A percentile compares a stretch with the other conserved stretches of the same genome.
Evolutionary conservation across 441 rosid species (phyloP).

Genomic region (Daphne laureola): DNA sequence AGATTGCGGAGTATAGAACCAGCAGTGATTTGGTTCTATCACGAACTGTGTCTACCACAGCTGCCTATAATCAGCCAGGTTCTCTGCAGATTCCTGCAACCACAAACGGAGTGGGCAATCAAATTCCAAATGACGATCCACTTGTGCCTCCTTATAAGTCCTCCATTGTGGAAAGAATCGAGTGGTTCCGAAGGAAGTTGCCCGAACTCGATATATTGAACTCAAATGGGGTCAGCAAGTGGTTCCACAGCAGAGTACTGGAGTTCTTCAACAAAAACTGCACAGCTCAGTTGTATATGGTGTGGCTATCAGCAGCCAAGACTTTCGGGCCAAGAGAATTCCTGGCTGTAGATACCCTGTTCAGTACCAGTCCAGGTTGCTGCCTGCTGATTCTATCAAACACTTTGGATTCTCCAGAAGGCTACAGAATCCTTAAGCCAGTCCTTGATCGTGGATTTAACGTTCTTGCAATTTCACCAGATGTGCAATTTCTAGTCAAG

Average conservation of each 20-base stretch:
- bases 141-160: slow-evolving; percentile 31
- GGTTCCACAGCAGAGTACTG: slow-evolving; percentile 26
- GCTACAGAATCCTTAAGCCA: slow-evolving; percentile 35
- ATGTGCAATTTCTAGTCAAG: slow-evolving; percentile 34
- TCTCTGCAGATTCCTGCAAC: no score
- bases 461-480: slow-evolving; percentile 30
- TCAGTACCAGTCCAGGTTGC: slow-evolving; percentile 34
- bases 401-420: slow-evolving; percentile 33
- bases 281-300: slow-evolving; percentile 41
- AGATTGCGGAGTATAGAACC: slow-evolving; percentile 13
- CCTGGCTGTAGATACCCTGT: slow-evolving; percentile 36
- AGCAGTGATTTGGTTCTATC: slow-evolving; percentile 12
- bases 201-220: slow-evolving; percentile 34
- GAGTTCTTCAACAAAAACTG: slow-evolving; percentile 30
- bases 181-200: slow-evolving; percentile 34
- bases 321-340: slow-evolving; percentile 43
- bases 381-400: slow-evolving; percentile 41
- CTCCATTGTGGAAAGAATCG: slow-evolving; percentile 29
- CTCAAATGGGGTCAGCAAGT: slow-evolving; percentile 27
- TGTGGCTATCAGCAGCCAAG: slow-evolving; percentile 42
- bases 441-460: slow-evolving; percentile 34
- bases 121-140: slow-evolving; percentile 22
- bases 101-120: not conserved
- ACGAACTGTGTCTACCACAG: slow-evolving; percentile 1
- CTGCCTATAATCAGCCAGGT: not conserved